phyloP scores from a whole-genome alignment of 371 early-diverging fungal species.

The Gilbertella persicaria region DNA sequence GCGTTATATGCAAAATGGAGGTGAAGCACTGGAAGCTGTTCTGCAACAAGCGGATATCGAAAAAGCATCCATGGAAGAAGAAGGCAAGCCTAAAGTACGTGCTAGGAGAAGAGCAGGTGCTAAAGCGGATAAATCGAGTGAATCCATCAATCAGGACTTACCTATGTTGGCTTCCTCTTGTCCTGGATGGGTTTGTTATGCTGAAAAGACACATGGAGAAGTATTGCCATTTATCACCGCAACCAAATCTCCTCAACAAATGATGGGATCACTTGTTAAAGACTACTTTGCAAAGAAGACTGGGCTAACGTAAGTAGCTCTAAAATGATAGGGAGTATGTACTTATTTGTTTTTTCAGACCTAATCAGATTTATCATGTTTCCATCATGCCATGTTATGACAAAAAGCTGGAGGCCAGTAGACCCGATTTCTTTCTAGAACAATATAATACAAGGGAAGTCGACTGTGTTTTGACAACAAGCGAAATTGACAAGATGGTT shows the following conservation, averaged over 20 bases:
- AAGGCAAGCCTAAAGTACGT: conserved; percentile 23
- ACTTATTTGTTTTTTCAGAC: conserved; percentile 32
- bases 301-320: conserved; percentile 42
- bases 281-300: conserved; percentile 70
- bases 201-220: conserved; percentile 95
- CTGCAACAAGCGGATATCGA: conserved; percentile 34
- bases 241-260: conserved; percentile 94
- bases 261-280: conserved; percentile 92
- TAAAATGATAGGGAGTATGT: background rate
- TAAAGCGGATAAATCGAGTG: conserved; percentile 18
- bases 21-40: conserved; percentile 38
- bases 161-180: conserved; percentile 86
- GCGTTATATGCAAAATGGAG: conserved; percentile 45
- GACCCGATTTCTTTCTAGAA: conserved; percentile 86
- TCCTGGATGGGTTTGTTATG: conserved; percentile 97
- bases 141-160: conserved; percentile 26
- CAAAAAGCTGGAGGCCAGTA: conserved; percentile 96
- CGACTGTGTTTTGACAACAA: conserved; percentile 93
- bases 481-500: conserved; percentile 82
- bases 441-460: conserved; percentile 83
- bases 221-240: conserved; percentile 82
- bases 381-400: conserved; percentile 98
- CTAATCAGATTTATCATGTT: conserved; percentile 86
- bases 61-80: conserved; percentile 19
- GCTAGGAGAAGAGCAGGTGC: conserved; percentile 20